Percentiles rank a stretch among this genome's conserved stretches.
Conservation (phyloP, 2,329 filamentous ascomycete genomes). For the Beauveria sp. region DNA sequence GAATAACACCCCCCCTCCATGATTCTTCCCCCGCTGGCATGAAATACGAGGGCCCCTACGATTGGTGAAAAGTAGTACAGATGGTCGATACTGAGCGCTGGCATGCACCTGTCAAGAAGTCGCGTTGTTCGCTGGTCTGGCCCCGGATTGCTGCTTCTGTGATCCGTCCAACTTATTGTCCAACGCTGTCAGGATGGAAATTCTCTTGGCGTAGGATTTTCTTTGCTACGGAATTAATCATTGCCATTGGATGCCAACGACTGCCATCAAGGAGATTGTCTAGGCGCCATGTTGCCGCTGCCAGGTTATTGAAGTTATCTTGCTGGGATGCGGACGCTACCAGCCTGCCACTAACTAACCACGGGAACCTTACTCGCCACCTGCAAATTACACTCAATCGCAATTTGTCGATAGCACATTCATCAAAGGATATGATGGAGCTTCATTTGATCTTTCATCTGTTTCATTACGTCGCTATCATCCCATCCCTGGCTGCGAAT, state of each 20-base stretch:
- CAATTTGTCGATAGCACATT: neutral
- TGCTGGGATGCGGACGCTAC: neutral
- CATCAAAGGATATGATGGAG: neutral
- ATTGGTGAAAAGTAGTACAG: neutral
- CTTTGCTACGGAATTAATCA: too few species aligned
- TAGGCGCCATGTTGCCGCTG: neutral
- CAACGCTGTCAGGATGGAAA: neutral
- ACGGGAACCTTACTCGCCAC: neutral
- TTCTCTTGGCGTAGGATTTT: too few species aligned
- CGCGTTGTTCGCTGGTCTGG: neutral
- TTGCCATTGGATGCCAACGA: too few species aligned
- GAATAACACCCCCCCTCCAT: neutral
- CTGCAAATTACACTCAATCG: neutral
- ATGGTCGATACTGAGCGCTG: neutral
- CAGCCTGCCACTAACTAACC: neutral
- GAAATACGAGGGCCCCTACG: conserved; percentile 1
- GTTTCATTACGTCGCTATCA: neutral
- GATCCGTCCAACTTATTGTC: too few species aligned
- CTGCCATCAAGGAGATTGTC: neutral
- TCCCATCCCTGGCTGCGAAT: too few species aligned
- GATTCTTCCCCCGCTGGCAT: neutral
- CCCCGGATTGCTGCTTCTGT: neutral
- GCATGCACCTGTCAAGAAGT: neutral
- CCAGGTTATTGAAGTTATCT: neutral
- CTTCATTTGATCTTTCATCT: neutral